Evolutionary conservation across 352 stramenopile genomes (phyloP).

Genomic region (Globisporangium mamillatum): DNA sequence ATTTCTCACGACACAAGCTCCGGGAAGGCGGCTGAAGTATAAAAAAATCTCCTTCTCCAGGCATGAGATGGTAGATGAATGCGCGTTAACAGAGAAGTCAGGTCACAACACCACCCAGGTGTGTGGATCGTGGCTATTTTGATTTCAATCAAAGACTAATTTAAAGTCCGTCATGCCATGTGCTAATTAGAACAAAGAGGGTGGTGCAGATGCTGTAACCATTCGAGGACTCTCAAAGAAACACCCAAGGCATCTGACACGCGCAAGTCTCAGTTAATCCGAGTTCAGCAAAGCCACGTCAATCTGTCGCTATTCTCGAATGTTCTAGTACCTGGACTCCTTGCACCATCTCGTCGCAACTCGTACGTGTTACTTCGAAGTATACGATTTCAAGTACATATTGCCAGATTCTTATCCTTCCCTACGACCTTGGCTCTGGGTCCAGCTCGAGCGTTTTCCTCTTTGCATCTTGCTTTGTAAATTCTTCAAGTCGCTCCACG

Average conservation of each 20-base stretch:
- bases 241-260: neutral
- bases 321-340: too few relatives aligned
- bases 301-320: too few relatives aligned
- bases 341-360: too few relatives aligned
- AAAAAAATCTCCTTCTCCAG: neutral
- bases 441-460: neutral
- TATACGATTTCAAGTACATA: too few relatives aligned
- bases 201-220: neutral
- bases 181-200: neutral
- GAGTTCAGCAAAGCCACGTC: neutral
- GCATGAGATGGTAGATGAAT: neutral
- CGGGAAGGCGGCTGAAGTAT: neutral
- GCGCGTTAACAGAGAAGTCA: neutral
- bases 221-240: neutral
- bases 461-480: neutral
- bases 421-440: neutral
- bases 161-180: neutral
- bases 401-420: too few relatives aligned
- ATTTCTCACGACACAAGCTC: too few relatives aligned
- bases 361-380: too few relatives aligned
- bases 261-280: neutral
- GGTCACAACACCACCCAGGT: neutral
- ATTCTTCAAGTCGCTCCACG: conserved; percentile 8
- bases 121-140: neutral
- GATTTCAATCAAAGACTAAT: neutral